Conservation (phyloP, 208 protist genomes). For the Naegleria fowleri region DNA sequence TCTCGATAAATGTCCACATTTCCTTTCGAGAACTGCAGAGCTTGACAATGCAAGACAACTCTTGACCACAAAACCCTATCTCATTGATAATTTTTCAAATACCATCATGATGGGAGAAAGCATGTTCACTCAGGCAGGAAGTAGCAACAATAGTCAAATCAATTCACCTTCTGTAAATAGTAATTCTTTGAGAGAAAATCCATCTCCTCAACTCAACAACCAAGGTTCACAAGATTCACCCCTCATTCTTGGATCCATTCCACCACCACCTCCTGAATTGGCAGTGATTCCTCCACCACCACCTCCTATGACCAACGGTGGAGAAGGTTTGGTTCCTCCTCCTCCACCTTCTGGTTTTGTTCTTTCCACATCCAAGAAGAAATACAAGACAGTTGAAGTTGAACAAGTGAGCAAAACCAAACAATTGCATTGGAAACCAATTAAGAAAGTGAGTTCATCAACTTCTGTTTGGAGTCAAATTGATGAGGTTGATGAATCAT, state of each 20-base stretch:
- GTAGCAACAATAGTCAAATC: no score
- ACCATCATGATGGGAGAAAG: no score
- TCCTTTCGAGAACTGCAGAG: not conserved
- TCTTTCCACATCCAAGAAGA: not conserved
- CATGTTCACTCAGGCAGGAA: not conserved
- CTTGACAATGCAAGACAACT: not conserved
- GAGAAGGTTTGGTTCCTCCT: not conserved
- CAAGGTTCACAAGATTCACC: not conserved
- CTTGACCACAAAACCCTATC: not conserved
- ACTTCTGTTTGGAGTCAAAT: not conserved
- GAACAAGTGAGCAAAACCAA: not conserved
- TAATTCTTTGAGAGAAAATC: not conserved
- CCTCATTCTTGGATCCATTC: not conserved
- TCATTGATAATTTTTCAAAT: no score
- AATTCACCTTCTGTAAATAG: not conserved
- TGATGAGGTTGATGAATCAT: not conserved
- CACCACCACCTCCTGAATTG: not conserved
- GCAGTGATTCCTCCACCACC: not conserved
- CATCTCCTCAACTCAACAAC: not conserved
- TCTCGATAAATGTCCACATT: not conserved
- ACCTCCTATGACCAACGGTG: not conserved
- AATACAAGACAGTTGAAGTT: not conserved
- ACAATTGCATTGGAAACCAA: conserved; percentile 12
- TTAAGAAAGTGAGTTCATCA: not conserved
- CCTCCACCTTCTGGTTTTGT: not conserved